Conservation (phyloP, 192 early-diverging fungal species). For the Backusella macrospora region DNA sequence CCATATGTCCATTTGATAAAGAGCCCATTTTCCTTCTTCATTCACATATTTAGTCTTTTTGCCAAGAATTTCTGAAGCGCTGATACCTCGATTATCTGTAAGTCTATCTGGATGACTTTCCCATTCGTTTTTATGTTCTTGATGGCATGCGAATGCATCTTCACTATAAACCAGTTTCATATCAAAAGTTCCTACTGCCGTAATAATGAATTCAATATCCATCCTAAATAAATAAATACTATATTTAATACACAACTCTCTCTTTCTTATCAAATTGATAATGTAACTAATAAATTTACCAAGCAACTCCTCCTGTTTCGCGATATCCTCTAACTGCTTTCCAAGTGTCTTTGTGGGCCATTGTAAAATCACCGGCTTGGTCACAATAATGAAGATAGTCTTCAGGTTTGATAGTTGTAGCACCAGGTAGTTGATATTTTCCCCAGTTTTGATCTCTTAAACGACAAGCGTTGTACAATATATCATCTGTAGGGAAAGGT, state of each 20-base stretch:
- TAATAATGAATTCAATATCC: constrained; percentile 37
- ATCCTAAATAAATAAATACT: constrained; percentile 6
- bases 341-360: constrained; percentile 36
- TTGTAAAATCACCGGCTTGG: constrained; percentile 38
- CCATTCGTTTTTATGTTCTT: constrained; percentile 36
- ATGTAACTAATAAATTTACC: constrained; percentile 4
- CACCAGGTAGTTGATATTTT: constrained; percentile 8
- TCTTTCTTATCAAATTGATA: constrained; percentile 5
- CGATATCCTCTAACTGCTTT: constrained; percentile 22
- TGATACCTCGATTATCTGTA: constrained; percentile 17
- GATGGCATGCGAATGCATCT: constrained; percentile 28
- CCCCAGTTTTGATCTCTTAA: constrained; percentile 28
- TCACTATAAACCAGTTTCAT: constrained; percentile 25
- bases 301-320: constrained; percentile 32
- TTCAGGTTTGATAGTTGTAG: neutral
- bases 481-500: constrained; percentile 30
- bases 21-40: constrained; percentile 31
- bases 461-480: constrained; percentile 28
- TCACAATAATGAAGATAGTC: constrained; percentile 27
- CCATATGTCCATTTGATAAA: constrained; percentile 37
- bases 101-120: constrained; percentile 19
- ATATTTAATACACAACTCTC: neutral
- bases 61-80: constrained; percentile 23
- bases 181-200: constrained; percentile 28
- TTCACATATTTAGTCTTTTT: constrained; percentile 24